A percentile compares a stretch with the other conserved stretches of the same genome.
Conservation (phyloP, 768 basidiomycete species). For the Rhodotorula diobovata region DNA sequence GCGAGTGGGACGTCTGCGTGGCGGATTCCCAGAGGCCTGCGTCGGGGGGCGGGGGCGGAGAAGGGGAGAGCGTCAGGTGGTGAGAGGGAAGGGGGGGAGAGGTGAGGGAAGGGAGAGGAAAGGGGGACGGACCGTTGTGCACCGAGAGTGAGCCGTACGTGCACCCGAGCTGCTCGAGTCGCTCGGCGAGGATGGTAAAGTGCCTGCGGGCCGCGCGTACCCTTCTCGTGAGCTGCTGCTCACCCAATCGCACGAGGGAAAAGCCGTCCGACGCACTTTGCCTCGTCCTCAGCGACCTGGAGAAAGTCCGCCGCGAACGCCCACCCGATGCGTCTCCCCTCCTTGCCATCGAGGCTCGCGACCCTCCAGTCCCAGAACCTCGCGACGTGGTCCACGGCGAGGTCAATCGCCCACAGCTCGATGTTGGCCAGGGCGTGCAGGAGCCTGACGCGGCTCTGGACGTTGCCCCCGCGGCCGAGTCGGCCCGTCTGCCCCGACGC, state of each 20-base stretch:
- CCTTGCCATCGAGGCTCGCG: slow-evolving; percentile 40
- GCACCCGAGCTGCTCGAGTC: slow-evolving; percentile 56
- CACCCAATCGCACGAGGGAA: not conserved
- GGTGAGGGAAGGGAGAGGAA: not conserved
- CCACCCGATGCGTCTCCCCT: slow-evolving; percentile 57
- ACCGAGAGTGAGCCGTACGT: slow-evolving; percentile 68
- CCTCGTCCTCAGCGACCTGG: slow-evolving; percentile 77
- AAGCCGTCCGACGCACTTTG: slow-evolving; percentile 38
- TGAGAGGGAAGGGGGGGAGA: no score
- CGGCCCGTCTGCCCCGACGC: slow-evolving; percentile 60
- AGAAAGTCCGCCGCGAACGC: slow-evolving; percentile 77
- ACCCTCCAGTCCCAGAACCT: slow-evolving; percentile 57
- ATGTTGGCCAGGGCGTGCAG: slow-evolving; percentile 78
- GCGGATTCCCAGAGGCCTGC: slow-evolving; percentile 72
- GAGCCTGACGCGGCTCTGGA: slow-evolving; percentile 66
- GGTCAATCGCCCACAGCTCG: slow-evolving; percentile 83
- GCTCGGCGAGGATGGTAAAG: slow-evolving; percentile 64
- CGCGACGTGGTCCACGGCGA: slow-evolving; percentile 57
- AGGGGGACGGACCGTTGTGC: slow-evolving; percentile 50
- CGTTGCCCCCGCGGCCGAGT: slow-evolving; percentile 52
- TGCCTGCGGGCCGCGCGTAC: slow-evolving; percentile 56
- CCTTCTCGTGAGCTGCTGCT: not conserved
- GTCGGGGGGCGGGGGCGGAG: no score
- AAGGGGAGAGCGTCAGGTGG: not conserved
- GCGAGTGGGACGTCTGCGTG: slow-evolving; percentile 60